Percentiles rank a stretch among this genome's conserved stretches.
These are phyloP conservation scores for Backusella westeae DNA, from an alignment of 192 early-diverging fungal genomes.

Conservation along the genomic window DNA sequence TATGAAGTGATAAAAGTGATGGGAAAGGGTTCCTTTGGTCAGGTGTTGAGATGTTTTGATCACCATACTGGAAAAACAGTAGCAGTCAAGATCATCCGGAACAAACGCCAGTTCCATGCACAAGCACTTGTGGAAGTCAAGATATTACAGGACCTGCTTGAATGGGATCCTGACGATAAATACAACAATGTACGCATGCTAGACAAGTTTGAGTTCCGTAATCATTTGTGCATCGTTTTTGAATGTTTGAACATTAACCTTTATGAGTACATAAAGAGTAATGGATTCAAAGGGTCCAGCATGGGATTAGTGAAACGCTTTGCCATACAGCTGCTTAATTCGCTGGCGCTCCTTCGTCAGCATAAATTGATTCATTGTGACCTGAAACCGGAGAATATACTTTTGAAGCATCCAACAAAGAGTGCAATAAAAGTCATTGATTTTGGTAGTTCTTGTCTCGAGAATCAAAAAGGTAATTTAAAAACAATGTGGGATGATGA, in stretches of 20 bases:
- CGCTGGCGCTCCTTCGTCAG: slow-evolving; percentile 64
- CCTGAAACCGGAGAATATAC: slow-evolving; percentile 91
- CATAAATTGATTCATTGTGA: slow-evolving; percentile 90
- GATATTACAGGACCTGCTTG: slow-evolving; percentile 76
- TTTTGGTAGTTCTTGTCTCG: slow-evolving; percentile 90
- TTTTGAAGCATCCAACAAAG: slow-evolving; percentile 65
- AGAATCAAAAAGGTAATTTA: slow-evolving; percentile 59
- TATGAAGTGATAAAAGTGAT: slow-evolving; percentile 87
- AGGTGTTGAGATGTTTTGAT: slow-evolving; percentile 87
- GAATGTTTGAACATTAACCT: slow-evolving; percentile 89
- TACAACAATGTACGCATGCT: slow-evolving; percentile 81
- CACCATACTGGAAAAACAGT: slow-evolving; percentile 83
- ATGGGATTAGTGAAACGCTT: slow-evolving; percentile 68
- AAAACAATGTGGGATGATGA: neutral
- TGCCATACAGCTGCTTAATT: slow-evolving; percentile 77
- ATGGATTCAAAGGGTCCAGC: slow-evolving; percentile 81
- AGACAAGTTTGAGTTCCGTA: slow-evolving; percentile 90
- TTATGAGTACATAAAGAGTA: slow-evolving; percentile 92
- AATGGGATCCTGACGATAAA: slow-evolving; percentile 73
- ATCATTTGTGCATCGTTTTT: slow-evolving; percentile 90
- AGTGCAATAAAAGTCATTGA: slow-evolving; percentile 93
- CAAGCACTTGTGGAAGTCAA: slow-evolving; percentile 91
- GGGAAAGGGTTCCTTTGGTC: slow-evolving; percentile 94
- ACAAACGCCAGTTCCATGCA: slow-evolving; percentile 91
- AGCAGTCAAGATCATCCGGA: slow-evolving; percentile 91